Base-by-base conservation (phyloP, 345 rosid genomes). In the Hibiscus syriacus region DNA sequence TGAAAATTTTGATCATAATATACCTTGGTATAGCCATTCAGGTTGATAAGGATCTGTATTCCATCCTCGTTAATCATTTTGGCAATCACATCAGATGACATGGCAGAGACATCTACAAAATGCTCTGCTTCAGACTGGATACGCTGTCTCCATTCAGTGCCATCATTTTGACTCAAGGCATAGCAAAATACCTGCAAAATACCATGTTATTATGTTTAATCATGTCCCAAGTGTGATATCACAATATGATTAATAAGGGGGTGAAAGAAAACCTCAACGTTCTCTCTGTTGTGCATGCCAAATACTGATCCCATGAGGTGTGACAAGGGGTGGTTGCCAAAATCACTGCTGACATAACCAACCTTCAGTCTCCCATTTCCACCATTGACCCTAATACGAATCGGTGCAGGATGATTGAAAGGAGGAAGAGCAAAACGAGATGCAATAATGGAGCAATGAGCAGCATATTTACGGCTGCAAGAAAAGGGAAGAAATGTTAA, bases 301-400 rank as follows among this genome's bases (percentile, higher is more conserved):
- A 92, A 95, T 64, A 95, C 93, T 6, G 99, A 95, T 41, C 98
- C 99, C 99, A 95, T 95, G 29, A 95, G 97, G 68, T 95, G 99
- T 39, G 99, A 95, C 80, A 95, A 73, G 3, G 99, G 99, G 66
- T 95, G 99, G 72, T 95, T 95, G 25, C 98, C 98, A 58, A 95
- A 95, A 67, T 95, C 99, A 76, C 99, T 92, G 84, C 99, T 95
- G 74, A 95, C 92, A 39, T 88, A 95, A 59, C 99, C 99, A 75
- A 95, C 81, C 77, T 88, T 90, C 49, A 95, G 73, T 70, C 98
- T 84, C 77, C 83, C 85, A 68, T 73, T 79, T 45, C 93, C 86
- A 63, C 84, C 79, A 34, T 85, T 90, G 54, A 80, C 67, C 78
- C 80, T 90, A 17, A 88, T 74, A 73, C 86, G 94, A 67, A 81